phyloP scores from a whole-genome alignment of 2,329 filamentous ascomycete species.

The Diaporthe citrichinensis region DNA sequence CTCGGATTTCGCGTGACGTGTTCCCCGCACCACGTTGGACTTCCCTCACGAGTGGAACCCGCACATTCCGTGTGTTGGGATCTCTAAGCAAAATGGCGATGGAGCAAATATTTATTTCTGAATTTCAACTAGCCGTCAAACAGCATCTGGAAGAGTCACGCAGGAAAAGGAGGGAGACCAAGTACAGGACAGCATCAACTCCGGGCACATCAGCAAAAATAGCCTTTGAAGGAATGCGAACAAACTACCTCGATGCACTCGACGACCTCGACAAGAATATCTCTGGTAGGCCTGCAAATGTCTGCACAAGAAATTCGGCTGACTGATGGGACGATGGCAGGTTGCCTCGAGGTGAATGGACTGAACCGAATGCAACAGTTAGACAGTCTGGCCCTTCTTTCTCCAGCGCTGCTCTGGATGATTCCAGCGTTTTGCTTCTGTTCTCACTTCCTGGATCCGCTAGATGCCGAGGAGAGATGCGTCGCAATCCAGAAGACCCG shows the following conservation, averaged over 20 bases:
- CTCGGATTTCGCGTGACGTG: background rate
- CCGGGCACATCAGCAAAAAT: background rate
- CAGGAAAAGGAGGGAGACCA: background rate
- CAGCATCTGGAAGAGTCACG: background rate
- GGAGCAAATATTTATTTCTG: too few species aligned
- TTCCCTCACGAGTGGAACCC: background rate
- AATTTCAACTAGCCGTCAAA: too few species aligned
- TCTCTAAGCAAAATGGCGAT: too few species aligned
- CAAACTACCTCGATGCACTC: background rate
- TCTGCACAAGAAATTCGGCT: accelerated
- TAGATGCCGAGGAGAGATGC: background rate
- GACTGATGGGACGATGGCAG: background rate
- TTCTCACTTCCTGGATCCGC: background rate
- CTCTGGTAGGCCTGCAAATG: background rate
- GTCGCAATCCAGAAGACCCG: background rate
- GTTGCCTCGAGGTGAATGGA: background rate
- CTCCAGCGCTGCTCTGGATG: background rate
- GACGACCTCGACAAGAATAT: background rate
- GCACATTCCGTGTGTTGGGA: too few species aligned
- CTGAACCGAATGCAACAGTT: background rate
- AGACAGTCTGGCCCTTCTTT: background rate
- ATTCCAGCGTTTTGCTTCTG: background rate
- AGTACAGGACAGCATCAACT: background rate
- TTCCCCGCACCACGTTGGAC: background rate
- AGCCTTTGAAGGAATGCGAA: background rate